A percentile compares a stretch with the other conserved stretches of the same genome.
phyloP scores from a whole-genome alignment of 768 basidiomycete species.

The Russula compacta region DNA sequence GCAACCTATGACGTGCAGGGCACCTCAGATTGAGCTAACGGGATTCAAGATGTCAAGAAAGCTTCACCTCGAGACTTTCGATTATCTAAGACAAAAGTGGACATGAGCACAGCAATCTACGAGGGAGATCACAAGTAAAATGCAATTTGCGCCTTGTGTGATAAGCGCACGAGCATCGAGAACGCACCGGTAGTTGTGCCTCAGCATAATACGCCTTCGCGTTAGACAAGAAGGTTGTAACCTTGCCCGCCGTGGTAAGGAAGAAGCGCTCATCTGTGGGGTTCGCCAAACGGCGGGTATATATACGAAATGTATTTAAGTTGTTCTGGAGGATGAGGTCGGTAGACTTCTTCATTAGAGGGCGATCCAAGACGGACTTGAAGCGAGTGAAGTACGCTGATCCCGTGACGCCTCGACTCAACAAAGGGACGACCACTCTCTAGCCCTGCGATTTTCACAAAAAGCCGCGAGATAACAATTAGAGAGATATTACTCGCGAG shows the following conservation, averaged over 20 bases:
- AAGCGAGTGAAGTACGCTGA: too few species aligned
- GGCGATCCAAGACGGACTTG: not conserved
- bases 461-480: too few species aligned
- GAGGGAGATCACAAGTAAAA: not conserved
- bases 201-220: constrained; percentile 3
- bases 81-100: constrained; percentile 2
- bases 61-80: constrained; percentile 11
- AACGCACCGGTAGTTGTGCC: constrained; percentile 7
- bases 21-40: not conserved
- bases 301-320: constrained; percentile 9
- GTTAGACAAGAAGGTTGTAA: constrained; percentile 3
- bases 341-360: not conserved
- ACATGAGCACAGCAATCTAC: not conserved
- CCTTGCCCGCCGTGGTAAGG: not conserved
- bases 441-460: too few species aligned
- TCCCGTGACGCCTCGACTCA: too few species aligned
- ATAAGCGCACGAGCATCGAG: too few species aligned
- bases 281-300: constrained; percentile 1
- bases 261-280: constrained; percentile 7
- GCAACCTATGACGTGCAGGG: not conserved
- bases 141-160: not conserved
- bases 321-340: constrained; percentile 7
- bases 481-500: too few species aligned
- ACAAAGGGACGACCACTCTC: too few species aligned
- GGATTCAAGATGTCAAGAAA: not conserved